A percentile compares a stretch with the other conserved stretches of the same genome.
Conservation (phyloP, 805 yeast species). For the Metschnikowia anglica region DNA sequence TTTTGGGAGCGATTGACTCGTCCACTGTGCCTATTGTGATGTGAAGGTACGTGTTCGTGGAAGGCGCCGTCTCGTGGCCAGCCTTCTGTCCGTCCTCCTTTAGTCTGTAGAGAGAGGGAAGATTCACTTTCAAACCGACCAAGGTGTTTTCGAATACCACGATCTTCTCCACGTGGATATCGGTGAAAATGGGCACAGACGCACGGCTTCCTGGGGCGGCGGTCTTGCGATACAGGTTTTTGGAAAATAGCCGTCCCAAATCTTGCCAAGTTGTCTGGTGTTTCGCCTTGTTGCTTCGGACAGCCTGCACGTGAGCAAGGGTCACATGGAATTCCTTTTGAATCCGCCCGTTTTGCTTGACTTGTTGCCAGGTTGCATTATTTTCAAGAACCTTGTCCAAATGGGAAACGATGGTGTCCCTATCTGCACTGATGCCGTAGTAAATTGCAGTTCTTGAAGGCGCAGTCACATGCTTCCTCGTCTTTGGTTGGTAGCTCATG, state of each 20-base stretch:
- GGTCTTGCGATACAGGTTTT: conserved; percentile 24
- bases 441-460: conserved; percentile 14
- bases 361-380: conserved; percentile 21
- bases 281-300: conserved; percentile 14
- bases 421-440: conserved; percentile 13
- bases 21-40: conserved; percentile 65
- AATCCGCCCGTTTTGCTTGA: conserved; percentile 37
- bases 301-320: conserved; percentile 44
- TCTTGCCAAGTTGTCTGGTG: conserved; percentile 9
- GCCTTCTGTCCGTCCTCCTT: conserved; percentile 9
- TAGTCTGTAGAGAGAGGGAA: conserved; percentile 23
- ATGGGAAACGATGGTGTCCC: conserved; percentile 6
- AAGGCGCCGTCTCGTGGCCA: conserved; percentile 30
- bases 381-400: conserved; percentile 16
- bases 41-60: conserved; percentile 47
- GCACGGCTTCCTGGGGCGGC: conserved; percentile 25
- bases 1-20: conserved; percentile 13
- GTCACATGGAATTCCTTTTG: conserved; percentile 69
- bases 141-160: conserved; percentile 49
- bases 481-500: conserved; percentile 51
- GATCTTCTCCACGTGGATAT: conserved; percentile 43
- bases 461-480: conserved; percentile 33
- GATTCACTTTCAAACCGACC: conserved; percentile 51
- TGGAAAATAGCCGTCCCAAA: conserved; percentile 14
- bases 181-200: conserved; percentile 27